Evolutionary conservation across 371 early-diverging fungal species (phyloP).

Genomic region (Mortierella sp.): DNA sequence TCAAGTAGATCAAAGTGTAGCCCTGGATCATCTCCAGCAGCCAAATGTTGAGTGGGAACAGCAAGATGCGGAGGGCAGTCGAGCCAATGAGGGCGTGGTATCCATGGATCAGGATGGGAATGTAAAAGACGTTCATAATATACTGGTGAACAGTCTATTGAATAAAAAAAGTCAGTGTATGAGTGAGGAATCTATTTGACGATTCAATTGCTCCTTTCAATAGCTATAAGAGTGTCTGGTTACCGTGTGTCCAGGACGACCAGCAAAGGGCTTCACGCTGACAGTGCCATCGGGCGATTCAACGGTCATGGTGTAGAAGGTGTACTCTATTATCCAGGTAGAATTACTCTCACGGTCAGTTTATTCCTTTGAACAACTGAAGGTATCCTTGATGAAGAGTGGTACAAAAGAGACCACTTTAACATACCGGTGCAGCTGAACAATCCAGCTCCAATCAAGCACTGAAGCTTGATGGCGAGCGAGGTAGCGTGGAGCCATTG

Average conservation of each 20-base stretch:
- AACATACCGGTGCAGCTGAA: constrained; percentile 51
- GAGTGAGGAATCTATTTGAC: neutral
- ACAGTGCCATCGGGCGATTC: constrained; percentile 55
- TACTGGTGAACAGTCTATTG: constrained; percentile 53
- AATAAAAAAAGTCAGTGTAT: neutral
- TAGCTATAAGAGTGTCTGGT: neutral
- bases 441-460: constrained; percentile 41
- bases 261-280: constrained; percentile 43
- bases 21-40: constrained; percentile 55
- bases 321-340: constrained; percentile 33
- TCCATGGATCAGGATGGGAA: constrained; percentile 50
- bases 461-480: constrained; percentile 52
- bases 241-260: constrained; percentile 57
- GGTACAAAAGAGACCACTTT: too few relatives aligned
- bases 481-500: constrained; percentile 52
- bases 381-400: too few relatives aligned
- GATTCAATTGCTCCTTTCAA: neutral
- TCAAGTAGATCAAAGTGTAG: constrained; percentile 50
- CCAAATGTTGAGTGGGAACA: constrained; percentile 58
- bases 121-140: constrained; percentile 57
- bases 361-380: neutral
- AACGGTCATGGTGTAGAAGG: constrained; percentile 55
- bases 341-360: neutral
- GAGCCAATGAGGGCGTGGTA: constrained; percentile 44
- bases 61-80: constrained; percentile 34